phyloP scores from a whole-genome alignment of 2,329 filamentous ascomycete species.

The Fusarium nematophilum region DNA sequence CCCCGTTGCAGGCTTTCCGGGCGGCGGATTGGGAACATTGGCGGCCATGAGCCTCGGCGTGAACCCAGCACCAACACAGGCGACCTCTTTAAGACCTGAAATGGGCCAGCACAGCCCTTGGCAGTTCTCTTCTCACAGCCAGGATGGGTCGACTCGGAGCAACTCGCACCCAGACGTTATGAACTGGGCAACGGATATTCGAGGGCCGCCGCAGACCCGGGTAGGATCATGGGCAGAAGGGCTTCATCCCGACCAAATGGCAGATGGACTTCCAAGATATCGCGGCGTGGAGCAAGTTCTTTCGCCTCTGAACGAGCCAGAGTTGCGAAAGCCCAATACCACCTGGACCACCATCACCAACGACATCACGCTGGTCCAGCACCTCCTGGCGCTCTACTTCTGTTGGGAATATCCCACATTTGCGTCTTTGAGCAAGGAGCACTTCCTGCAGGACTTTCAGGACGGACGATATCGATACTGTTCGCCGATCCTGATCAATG shows the following conservation, averaged over 20 bases:
- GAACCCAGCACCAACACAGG: slow-evolving; percentile 47
- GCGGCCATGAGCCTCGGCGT: slow-evolving; percentile 48
- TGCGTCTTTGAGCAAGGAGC: slow-evolving; percentile 76
- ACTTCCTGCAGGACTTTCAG: slow-evolving; percentile 74
- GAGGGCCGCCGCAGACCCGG: slow-evolving; percentile 55
- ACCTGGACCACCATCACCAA: slow-evolving; percentile 72
- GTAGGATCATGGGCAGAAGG: slow-evolving; percentile 64
- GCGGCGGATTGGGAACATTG: slow-evolving; percentile 42
- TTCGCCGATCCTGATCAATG: slow-evolving; percentile 74
- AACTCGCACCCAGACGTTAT: slow-evolving; percentile 60
- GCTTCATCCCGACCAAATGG: slow-evolving; percentile 49
- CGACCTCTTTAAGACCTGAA: slow-evolving; percentile 50
- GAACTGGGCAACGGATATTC: slow-evolving; percentile 57
- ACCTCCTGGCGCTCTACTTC: slow-evolving; percentile 75
- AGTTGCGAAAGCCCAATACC: slow-evolving; percentile 54
- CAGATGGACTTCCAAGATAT: slow-evolving; percentile 49
- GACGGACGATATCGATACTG: slow-evolving; percentile 72
- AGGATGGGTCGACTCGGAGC: slow-evolving; percentile 58
- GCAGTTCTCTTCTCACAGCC: slow-evolving; percentile 60
- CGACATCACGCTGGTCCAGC: slow-evolving; percentile 69
- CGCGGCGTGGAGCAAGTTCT: slow-evolving; percentile 61
- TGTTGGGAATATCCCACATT: slow-evolving; percentile 83
- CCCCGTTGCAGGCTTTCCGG: slow-evolving; percentile 44
- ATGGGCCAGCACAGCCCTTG: slow-evolving; percentile 60
- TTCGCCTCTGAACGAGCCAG: slow-evolving; percentile 57